These are phyloP conservation scores for Elsinoe arachidis DNA, from an alignment of 2,329 filamentous ascomycete genomes.

Conservation along the genomic window DNA sequence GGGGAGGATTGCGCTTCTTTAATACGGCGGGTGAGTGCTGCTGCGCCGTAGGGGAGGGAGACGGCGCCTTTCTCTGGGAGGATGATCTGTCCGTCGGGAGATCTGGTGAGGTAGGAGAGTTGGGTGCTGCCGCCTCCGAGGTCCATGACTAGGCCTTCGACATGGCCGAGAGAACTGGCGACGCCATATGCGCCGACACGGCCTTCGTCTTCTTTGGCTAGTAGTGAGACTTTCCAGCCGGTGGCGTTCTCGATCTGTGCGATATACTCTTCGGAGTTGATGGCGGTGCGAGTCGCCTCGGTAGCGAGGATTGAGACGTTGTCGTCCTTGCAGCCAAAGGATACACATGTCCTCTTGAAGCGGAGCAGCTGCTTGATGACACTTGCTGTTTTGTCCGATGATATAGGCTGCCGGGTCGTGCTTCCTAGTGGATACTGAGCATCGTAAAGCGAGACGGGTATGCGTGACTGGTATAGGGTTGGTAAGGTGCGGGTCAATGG, in stretches of 20 bases:
- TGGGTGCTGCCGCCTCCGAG: conserved; percentile 70
- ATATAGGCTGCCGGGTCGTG: conserved; percentile 44
- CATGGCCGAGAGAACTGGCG: conserved; percentile 59
- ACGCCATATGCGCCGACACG: conserved; percentile 76
- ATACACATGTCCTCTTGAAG: conserved; percentile 62
- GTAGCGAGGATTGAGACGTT: conserved; percentile 75
- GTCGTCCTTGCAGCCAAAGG: conserved; percentile 56
- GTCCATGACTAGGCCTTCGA: conserved; percentile 78
- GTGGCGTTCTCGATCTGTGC: conserved; percentile 53
- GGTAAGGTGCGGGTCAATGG: conserved; percentile 62
- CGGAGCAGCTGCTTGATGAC: conserved; percentile 59
- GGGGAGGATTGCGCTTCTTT: conserved; percentile 16
- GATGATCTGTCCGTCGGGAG: conserved; percentile 42
- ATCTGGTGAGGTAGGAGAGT: conserved; percentile 53
- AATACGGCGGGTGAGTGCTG: conserved; percentile 51
- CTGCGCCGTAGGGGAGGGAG: conserved; percentile 62
- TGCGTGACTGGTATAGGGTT: conserved; percentile 70
- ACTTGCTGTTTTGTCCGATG: conserved; percentile 50
- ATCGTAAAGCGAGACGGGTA: conserved; percentile 78
- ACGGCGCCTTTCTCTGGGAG: conserved; percentile 49
- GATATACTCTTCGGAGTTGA: conserved; percentile 63
- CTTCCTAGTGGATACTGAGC: conserved; percentile 45
- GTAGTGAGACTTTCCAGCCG: conserved; percentile 61
- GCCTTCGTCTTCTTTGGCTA: conserved; percentile 74
- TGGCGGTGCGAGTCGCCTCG: conserved; percentile 74